Evolutionary conservation across 306 rosid species (phyloP).

Genomic region (Lathyrus sativus): DNA sequence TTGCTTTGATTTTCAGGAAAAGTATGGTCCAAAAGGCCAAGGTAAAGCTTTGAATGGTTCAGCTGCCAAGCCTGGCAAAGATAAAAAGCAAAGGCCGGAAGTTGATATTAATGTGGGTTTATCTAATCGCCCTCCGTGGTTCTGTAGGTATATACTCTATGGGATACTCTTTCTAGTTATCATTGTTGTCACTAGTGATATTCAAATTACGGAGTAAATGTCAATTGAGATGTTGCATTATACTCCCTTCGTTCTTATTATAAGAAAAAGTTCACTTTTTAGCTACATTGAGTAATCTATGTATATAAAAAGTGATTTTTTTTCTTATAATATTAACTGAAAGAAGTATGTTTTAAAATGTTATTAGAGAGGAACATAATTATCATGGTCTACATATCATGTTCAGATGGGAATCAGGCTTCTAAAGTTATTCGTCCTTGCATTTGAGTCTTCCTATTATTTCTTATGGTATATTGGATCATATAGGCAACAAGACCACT

Average conservation of each 20-base stretch:
- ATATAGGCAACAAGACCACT: not conserved
- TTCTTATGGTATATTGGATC: constrained; percentile 26
- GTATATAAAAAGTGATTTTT: too few species aligned
- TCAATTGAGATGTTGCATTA: not conserved
- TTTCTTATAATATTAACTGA: too few species aligned
- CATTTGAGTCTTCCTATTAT: constrained; percentile 1
- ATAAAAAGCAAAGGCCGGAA: constrained; percentile 56
- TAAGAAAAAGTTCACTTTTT: too few species aligned
- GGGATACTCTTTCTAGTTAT: constrained; percentile 7
- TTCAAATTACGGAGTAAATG: constrained; percentile 12
- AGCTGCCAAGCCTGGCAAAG: constrained; percentile 60
- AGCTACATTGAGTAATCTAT: too few species aligned
- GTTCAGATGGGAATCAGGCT: constrained; percentile 4
- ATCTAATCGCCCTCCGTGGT: constrained; percentile 93
- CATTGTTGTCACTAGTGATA: constrained; percentile 3
- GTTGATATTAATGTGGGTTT: constrained; percentile 82
- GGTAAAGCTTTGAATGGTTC: constrained; percentile 52
- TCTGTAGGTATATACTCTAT: constrained; percentile 65
- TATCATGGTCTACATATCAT: not conserved
- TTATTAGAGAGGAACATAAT: not conserved
- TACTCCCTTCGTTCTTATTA: too few species aligned
- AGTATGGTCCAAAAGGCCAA: constrained; percentile 95
- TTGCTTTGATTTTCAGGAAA: constrained; percentile 61
- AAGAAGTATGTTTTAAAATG: not conserved
- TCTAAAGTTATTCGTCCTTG: not conserved